Conservation (phyloP, 1,139 yeast species). For the Scheffersomyces illinoinensis region DNA sequence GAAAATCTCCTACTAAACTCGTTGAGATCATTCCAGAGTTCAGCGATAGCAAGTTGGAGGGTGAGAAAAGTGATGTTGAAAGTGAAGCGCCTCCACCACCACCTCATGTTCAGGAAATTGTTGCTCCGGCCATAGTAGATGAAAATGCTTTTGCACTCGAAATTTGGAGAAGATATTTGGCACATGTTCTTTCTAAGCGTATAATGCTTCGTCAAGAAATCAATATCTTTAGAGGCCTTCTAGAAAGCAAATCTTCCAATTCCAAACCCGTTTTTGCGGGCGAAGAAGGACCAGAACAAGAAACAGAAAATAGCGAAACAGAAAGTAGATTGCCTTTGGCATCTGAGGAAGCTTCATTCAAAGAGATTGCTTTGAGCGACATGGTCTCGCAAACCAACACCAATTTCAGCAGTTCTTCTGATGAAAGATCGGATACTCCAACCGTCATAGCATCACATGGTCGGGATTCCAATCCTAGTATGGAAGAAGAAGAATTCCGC, state of each 20-base stretch:
- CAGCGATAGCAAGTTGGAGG: slow-evolving; percentile 1
- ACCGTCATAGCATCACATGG: neutral
- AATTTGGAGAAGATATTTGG: slow-evolving; percentile 41
- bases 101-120: slow-evolving; percentile 16
- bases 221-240: slow-evolving; percentile 32
- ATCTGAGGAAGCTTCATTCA: neutral
- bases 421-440: neutral
- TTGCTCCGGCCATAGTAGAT: slow-evolving; percentile 1
- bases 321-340: neutral
- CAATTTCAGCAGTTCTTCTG: neutral
- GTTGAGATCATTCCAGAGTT: neutral
- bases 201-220: slow-evolving; percentile 47
- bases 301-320: neutral
- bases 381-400: neutral
- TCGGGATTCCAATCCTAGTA: slow-evolving; percentile 1
- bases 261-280: neutral
- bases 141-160: slow-evolving; percentile 15
- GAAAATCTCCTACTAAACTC: neutral
- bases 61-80: slow-evolving; percentile 18
- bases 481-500: slow-evolving; percentile 24
- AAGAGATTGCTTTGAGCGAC: neutral
- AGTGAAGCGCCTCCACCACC: slow-evolving; percentile 32
- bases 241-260: slow-evolving; percentile 10
- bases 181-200: slow-evolving; percentile 37
- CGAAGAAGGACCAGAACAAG: neutral